Evolutionary conservation across 1,139 yeast species (phyloP).

Genomic region (Diutina neorugosa): DNA sequence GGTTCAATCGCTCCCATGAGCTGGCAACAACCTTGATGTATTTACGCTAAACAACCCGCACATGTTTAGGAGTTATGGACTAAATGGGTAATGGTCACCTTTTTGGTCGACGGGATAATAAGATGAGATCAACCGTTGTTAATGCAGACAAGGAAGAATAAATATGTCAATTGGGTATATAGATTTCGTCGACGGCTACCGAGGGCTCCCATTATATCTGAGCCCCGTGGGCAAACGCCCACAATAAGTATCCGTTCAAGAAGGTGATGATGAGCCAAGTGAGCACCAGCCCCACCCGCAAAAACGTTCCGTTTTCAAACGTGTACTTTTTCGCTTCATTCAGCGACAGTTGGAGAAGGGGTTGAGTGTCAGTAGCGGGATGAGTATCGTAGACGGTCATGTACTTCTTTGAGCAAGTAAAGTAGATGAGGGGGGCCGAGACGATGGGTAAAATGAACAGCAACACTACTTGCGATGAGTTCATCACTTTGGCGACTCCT

Average conservation of each 20-base stretch:
- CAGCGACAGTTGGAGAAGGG: background rate
- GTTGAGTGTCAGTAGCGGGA: constrained; percentile 18
- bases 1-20: too few relatives aligned
- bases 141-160: background rate
- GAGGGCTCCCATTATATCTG: background rate
- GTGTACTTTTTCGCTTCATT: background rate
- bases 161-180: background rate
- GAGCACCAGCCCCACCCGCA: constrained; percentile 40
- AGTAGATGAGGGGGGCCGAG: constrained; percentile 78
- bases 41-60: too few relatives aligned
- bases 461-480: constrained; percentile 79
- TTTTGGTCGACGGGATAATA: background rate
- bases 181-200: background rate
- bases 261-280: constrained; percentile 67
- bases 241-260: constrained; percentile 61
- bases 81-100: background rate
- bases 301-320: constrained; percentile 54
- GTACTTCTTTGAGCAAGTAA: constrained; percentile 60
- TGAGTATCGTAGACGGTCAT: constrained; percentile 55
- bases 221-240: constrained; percentile 4
- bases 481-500: constrained; percentile 72
- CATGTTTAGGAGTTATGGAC: background rate
- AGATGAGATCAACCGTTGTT: background rate
- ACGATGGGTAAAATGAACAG: constrained; percentile 79
- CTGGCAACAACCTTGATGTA: too few relatives aligned